These are phyloP conservation scores for Xylaria nigripes DNA, from an alignment of 495 filamentous ascomycete genomes.

Conservation along the genomic window DNA sequence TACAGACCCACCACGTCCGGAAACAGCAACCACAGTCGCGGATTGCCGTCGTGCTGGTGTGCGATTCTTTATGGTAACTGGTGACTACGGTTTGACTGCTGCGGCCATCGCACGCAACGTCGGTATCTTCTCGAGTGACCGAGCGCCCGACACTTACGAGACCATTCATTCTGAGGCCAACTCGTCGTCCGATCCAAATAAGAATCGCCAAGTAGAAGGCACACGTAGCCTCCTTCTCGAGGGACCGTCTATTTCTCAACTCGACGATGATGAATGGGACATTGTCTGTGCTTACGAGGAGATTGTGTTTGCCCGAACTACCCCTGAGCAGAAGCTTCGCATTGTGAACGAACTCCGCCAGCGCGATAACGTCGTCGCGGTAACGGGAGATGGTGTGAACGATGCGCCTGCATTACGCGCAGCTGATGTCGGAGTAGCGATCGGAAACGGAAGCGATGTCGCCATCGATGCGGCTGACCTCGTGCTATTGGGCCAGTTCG, in stretches of 20 bases:
- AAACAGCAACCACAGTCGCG: constrained; percentile 25
- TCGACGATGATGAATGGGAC: constrained; percentile 30
- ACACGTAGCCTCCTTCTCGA: constrained; percentile 24
- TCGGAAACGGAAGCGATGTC: constrained; percentile 68
- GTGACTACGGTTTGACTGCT: constrained; percentile 27
- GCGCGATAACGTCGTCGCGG: constrained; percentile 45
- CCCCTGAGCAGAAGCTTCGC: constrained; percentile 61
- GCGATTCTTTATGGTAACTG: constrained; percentile 45
- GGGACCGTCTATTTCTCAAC: constrained; percentile 22
- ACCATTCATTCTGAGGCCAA: not conserved
- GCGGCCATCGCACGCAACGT: constrained; percentile 31
- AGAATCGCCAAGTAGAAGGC: constrained; percentile 4
- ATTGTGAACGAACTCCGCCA: constrained; percentile 58
- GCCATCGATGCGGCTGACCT: constrained; percentile 60
- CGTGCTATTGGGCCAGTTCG: constrained; percentile 54
- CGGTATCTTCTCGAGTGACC: constrained; percentile 13
- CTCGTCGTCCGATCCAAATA: not conserved
- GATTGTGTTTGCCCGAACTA: constrained; percentile 55
- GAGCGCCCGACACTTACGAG: not conserved
- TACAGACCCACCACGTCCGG: constrained; percentile 38
- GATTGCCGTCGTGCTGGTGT: constrained; percentile 29
- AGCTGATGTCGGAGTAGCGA: constrained; percentile 67
- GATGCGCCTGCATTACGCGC: constrained; percentile 64
- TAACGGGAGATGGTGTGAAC: constrained; percentile 65
- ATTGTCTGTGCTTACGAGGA: constrained; percentile 30